A percentile compares a stretch with the other conserved stretches of the same genome.
These are phyloP conservation scores for Ocimum tenuiflorum DNA, from an alignment of 257 asterid genomes.

Conservation along the genomic window DNA sequence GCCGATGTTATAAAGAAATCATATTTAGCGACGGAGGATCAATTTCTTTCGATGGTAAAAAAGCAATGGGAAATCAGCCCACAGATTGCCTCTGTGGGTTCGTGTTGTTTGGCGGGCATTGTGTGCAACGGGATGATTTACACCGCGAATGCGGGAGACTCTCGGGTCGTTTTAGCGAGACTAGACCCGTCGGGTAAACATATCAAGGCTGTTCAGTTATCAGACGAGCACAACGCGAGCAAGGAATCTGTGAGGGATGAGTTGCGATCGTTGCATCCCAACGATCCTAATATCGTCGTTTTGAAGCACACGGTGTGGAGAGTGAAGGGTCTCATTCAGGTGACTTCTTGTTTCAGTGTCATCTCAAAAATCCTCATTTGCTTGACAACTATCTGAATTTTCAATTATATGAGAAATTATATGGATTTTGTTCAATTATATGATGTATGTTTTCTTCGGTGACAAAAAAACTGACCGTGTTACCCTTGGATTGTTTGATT, in stretches of 20 bases:
- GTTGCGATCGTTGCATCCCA: conserved; percentile 55
- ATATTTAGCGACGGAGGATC: conserved; percentile 70
- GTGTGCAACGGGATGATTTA: conserved; percentile 53
- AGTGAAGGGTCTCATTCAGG: conserved; percentile 89
- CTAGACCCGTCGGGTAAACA: conserved; percentile 34
- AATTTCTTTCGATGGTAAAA: conserved; percentile 57
- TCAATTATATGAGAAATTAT: too few relatives aligned
- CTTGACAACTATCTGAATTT: too few relatives aligned
- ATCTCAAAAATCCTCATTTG: too few relatives aligned
- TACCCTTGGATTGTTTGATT: too few relatives aligned
- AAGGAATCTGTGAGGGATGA: conserved; percentile 62
- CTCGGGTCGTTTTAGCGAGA: conserved; percentile 67
- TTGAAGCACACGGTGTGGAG: conserved; percentile 82
- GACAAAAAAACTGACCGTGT: too few relatives aligned
- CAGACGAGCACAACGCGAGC: conserved; percentile 70
- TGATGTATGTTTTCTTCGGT: too few relatives aligned
- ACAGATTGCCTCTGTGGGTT: conserved; percentile 75
- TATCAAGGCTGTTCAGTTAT: conserved; percentile 63
- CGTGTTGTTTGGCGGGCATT: conserved; percentile 76
- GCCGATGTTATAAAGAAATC: conserved; percentile 61
- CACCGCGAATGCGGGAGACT: conserved; percentile 81
- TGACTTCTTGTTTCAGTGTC: conserved; percentile 5
- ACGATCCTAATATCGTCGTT: conserved; percentile 70
- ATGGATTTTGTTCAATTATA: too few relatives aligned
- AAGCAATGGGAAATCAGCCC: conserved; percentile 60